Evolutionary conservation across 1,284 basidiomycete genomes (phyloP), one percentile per base, ranked within the genome.

Genomic region (Leccinum insolens): DNA sequence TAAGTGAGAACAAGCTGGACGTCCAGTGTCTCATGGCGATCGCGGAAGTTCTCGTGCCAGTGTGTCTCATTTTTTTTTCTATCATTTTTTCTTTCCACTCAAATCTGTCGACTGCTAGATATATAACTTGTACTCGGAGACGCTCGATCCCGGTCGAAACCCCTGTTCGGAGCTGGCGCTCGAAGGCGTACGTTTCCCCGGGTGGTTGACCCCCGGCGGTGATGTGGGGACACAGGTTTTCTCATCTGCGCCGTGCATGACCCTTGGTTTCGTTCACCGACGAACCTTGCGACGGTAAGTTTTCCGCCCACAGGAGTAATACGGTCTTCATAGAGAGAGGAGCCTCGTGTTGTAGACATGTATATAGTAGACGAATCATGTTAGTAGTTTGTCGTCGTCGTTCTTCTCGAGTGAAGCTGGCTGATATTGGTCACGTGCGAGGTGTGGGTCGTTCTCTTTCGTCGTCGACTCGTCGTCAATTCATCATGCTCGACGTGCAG

Each of bases 321-420:
- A 67, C 69, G 64, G 65, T 77, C 75, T 76, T 79, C 76, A 65
- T 79, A 78, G 69, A 62, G 31, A 41, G 39, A 61, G 14, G 49
- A 9, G n/a, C 69, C 69, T 76, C 69, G 73, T 76, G 72, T 70
- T 58, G 73, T 74, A 66, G 65, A 31, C 7, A 62, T 66, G 64
- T 72, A 69, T 73, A 75, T 67, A 68, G 25, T 39, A 17, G 41
- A 7, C 52, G 52, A 55, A 55, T 55, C 34, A 37, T 37, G 52
- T 22, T 25, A 55, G 52, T 22, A 37, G 34, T 37, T 37, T 3
- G 14, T 55, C 14, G 12, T 55, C 34, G 34, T 55, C 52, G 20
- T 55, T 25, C 22, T 55, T 20, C 49, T 55, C 49, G 49, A 52
- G 46, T 49, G 46, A 49, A 37, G 46, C n/a, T 49, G 20, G 49